These are phyloP conservation scores for Tephrocybe sp. DNA, from an alignment of 768 basidiomycete genomes.

Conservation along the genomic window DNA sequence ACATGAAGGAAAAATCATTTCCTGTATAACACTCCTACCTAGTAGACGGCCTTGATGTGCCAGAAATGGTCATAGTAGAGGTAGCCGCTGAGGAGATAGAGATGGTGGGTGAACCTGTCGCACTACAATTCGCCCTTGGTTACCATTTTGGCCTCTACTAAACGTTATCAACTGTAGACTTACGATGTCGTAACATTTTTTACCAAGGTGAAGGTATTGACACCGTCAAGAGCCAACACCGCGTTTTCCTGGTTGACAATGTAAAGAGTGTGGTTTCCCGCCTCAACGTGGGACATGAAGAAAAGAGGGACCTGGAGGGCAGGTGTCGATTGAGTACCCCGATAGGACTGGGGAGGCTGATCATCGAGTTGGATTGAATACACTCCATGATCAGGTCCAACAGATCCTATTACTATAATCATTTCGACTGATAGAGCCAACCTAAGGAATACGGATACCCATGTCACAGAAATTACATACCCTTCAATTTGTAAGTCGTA, in stretches of 20 bases:
- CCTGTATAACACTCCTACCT: not conserved
- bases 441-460: not conserved
- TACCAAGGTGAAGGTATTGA: not conserved
- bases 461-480: not conserved
- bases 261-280: conserved; percentile 3
- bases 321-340: not conserved
- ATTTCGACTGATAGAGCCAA: not conserved
- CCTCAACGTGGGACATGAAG: not conserved
- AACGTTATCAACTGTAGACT: not conserved
- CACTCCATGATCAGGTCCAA: conserved; percentile 5
- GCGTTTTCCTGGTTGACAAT: conserved; percentile 1
- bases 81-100: too few species aligned
- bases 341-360: not conserved
- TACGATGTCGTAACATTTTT: not conserved
- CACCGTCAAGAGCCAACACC: not conserved
- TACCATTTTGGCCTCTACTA: not conserved
- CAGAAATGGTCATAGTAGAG: not conserved
- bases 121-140: not conserved
- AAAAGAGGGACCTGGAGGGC: conserved; percentile 1
- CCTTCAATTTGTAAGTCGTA: not conserved
- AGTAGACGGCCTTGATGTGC: not conserved
- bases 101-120: not conserved
- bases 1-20: not conserved
- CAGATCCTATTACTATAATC: not conserved
- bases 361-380: conserved; percentile 10